Percentiles rank a stretch among this genome's conserved stretches.
Evolutionary conservation across 805 yeast genomes (phyloP).

Genomic region (Wickerhamia fluorescens): DNA sequence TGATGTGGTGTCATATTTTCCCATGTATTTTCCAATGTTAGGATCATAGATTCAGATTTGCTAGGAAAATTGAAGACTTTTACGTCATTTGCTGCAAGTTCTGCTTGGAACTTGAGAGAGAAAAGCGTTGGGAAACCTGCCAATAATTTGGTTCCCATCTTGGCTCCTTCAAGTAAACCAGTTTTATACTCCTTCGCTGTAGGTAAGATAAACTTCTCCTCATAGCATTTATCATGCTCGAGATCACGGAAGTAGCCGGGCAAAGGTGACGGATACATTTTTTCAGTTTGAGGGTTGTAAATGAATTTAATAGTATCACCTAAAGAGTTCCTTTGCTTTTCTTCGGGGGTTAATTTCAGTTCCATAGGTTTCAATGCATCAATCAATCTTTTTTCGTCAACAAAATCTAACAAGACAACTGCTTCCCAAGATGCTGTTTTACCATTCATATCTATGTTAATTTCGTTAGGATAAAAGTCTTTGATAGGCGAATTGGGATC

Average conservation of each 20-base stretch:
- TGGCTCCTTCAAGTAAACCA: slow-evolving; percentile 63
- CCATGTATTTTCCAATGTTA: slow-evolving; percentile 52
- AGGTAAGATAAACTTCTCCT: slow-evolving; percentile 49
- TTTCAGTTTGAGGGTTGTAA: slow-evolving; percentile 70
- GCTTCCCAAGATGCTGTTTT: slow-evolving; percentile 98
- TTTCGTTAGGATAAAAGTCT: slow-evolving; percentile 87
- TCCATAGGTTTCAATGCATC: slow-evolving; percentile 68
- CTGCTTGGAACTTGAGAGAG: slow-evolving; percentile 54
- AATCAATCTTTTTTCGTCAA: slow-evolving; percentile 70
- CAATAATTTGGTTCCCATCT: slow-evolving; percentile 58
- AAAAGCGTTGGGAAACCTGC: slow-evolving; percentile 89
- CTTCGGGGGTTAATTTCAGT: slow-evolving; percentile 57
- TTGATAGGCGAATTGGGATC: slow-evolving; percentile 79
- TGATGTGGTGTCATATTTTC: slow-evolving; percentile 52
- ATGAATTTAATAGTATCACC: slow-evolving; percentile 65
- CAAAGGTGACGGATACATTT: slow-evolving; percentile 65
- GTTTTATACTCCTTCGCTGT: slow-evolving; percentile 36
- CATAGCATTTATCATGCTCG: slow-evolving; percentile 72
- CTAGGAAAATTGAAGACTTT: slow-evolving; percentile 81
- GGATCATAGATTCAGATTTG: slow-evolving; percentile 71
- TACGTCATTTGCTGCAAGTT: slow-evolving; percentile 56
- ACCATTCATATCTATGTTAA: slow-evolving; percentile 86
- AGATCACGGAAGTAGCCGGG: slow-evolving; percentile 73
- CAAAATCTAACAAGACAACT: slow-evolving; percentile 86
- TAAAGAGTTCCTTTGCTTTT: slow-evolving; percentile 62